Percentiles rank a stretch among this genome's conserved stretches.
These are phyloP conservation scores for Cercospora sesami DNA, from an alignment of 2,329 filamentous ascomycete species.

Conservation along the genomic window DNA sequence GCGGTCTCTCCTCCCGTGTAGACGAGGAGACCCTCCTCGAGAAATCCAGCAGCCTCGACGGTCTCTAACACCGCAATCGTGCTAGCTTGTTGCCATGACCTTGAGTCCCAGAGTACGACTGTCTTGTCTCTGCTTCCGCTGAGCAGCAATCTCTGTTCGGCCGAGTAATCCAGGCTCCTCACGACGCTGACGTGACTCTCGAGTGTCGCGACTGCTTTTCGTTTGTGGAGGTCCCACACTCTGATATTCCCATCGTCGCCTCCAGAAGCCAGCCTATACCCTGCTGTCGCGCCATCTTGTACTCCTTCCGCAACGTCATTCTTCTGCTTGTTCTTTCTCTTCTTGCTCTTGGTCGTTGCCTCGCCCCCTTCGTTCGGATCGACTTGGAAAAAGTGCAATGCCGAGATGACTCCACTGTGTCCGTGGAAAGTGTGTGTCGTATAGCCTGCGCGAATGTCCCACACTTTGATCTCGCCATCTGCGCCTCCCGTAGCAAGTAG, in stretches of 20 bases:
- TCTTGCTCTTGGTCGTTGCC: slow-evolving; percentile 37
- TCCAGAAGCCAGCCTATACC: slow-evolving; percentile 82
- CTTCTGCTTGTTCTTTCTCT: slow-evolving; percentile 50
- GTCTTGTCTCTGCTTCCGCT: slow-evolving; percentile 92
- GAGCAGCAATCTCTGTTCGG: slow-evolving; percentile 71
- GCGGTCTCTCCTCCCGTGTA: slow-evolving; percentile 86
- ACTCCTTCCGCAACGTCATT: slow-evolving; percentile 51
- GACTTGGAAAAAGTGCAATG: slow-evolving; percentile 82
- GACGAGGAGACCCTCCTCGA: slow-evolving; percentile 68
- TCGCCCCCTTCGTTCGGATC: slow-evolving; percentile 27
- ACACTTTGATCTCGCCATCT: slow-evolving; percentile 92
- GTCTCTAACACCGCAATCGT: slow-evolving; percentile 83
- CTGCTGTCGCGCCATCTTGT: slow-evolving; percentile 53
- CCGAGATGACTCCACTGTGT: slow-evolving; percentile 86
- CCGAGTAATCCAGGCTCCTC: slow-evolving; percentile 79
- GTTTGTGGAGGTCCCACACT: slow-evolving; percentile 87
- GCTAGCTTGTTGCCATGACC: slow-evolving; percentile 77
- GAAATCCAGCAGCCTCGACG: slow-evolving; percentile 79
- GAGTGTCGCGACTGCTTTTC: slow-evolving; percentile 71
- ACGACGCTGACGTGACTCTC: slow-evolving; percentile 96
- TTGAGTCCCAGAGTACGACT: slow-evolving; percentile 84
- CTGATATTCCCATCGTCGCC: slow-evolving; percentile 91
- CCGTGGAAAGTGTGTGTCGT: slow-evolving; percentile 94
- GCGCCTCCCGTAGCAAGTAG: slow-evolving; percentile 89
- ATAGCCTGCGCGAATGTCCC: slow-evolving; percentile 88